Evolutionary conservation across 2,329 filamentous ascomycete species (phyloP).

Genomic region (Colletotrichum sp.): DNA sequence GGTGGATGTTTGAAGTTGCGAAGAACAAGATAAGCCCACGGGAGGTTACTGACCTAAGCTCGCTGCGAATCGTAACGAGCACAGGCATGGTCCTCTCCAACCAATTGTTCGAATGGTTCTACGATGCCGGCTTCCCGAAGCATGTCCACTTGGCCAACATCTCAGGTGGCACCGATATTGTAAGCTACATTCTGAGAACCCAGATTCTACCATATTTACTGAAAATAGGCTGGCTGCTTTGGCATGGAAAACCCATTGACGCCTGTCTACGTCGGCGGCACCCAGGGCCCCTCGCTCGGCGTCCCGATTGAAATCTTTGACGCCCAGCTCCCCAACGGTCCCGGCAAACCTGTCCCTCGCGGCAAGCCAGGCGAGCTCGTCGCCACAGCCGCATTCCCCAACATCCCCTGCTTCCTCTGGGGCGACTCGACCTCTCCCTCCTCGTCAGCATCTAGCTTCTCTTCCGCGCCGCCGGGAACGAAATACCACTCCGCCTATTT

Average conservation of each 20-base stretch:
- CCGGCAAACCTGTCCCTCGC: conserved; percentile 47
- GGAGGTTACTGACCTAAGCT: conserved; percentile 65
- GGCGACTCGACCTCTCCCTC: conserved; percentile 41
- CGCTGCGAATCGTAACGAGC: conserved; percentile 65
- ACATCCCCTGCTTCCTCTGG: conserved; percentile 73
- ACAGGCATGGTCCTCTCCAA: conserved; percentile 86
- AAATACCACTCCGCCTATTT: conserved; percentile 68
- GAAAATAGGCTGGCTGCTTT: conserved; percentile 60
- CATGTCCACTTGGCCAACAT: conserved; percentile 74
- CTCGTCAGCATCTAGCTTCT: conserved; percentile 25
- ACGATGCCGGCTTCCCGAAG: conserved; percentile 72
- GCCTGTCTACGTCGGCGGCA: conserved; percentile 66
- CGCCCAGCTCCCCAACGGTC: conserved; percentile 54
- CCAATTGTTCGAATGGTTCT: conserved; percentile 78
- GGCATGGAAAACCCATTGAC: conserved; percentile 69
- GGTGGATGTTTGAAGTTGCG: conserved; percentile 76
- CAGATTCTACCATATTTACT: background rate
- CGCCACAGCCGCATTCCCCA: conserved; percentile 73
- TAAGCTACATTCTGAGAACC: conserved; percentile 32
- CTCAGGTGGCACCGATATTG: conserved; percentile 79
- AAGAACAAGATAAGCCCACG: conserved; percentile 67
- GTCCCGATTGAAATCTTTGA: conserved; percentile 65
- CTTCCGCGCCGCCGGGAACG: conserved; percentile 48
- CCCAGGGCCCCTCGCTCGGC: conserved; percentile 54
- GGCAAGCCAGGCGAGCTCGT: conserved; percentile 80